Base-by-base conservation (phyloP, 1,139 yeast genomes). In the Saccharomyces hybrid region DNA sequence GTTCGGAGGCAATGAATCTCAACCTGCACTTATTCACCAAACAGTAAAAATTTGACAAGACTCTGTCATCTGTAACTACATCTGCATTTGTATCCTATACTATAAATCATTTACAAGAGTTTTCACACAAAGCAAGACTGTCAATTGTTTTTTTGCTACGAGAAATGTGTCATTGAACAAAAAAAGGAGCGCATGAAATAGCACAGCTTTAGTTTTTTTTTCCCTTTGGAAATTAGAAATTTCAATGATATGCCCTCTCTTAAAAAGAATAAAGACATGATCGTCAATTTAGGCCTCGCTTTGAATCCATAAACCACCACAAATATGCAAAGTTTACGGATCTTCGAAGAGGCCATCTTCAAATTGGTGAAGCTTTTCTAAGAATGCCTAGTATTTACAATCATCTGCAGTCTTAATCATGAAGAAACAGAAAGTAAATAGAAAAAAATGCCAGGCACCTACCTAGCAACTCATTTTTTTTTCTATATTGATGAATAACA, bases 341-440 rank as follows among this genome's bases (percentile, higher is more conserved):
- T 81, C 86, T 82, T 82, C 86, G 86, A 82, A 80, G 84, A 80
- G 77, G 85, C 80, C 84, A 57, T 28, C 30, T 28, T 28, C 30
- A 28, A 28, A 28, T 28, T 28, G 3, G 30, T 28, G 30, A 28
- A 28, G 30, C 30, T 28, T 28, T 28, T 28, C 30, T 28, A 28
- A 28, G 30, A 28, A 28, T 28, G 30, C 30, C 30, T 28, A 28
- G 30, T 28, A 28, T 28, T 28, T 28, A 28, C 30, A 28, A 28
- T 28, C 30, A 28, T 28, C 30, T 28, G 30, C 30, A 28, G 30
- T 28, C 30, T 28, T 9, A 28, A 28, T 28, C 30, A 28, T 28
- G 30, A 28, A 28, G 30, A 28, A 28, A 28, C 30, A 28, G 30
- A 28, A 28, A 28, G 30, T 28, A 28, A 28, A 28, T 28, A 28